Base-by-base conservation (phyloP, 108 stramenopile genomes). In the Skeletonema costatum region DNA sequence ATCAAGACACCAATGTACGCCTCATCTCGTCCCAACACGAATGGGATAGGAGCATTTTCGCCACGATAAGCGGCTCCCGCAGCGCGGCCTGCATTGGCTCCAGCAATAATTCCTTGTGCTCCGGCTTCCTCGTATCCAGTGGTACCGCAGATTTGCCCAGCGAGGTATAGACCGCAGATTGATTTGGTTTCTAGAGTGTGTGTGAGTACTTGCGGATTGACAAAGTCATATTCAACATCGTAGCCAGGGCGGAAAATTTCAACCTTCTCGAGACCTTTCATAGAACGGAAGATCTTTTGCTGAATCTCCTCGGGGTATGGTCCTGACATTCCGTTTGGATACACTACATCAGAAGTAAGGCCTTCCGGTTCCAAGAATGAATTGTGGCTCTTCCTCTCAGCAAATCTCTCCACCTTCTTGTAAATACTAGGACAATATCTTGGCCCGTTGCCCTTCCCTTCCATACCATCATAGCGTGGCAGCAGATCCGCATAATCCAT, bases 51-150 rank as follows among this genome's bases (percentile, higher is more conserved):
- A 10, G 82, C 70, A 17, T 76, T 64, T 21, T 89, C 82, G 0
- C 89, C 91, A 10, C 68, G 65, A 33, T 74, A 72, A 1, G 85
- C 81, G 5, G 89, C 92, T 5, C 75, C 74, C 3, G 93, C 93
- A 5, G 72, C 71, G 31, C 89, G 80, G 56, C 95, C 97, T 10
- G 97, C 97, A 82, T 97, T 96, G 39, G 93, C 92, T 21, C 98
- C 98, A 7, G 98, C 98, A 16, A 98, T 87, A 50, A 99, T 86
- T 16, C 97, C 97, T 78, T 98, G 98, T 6, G 98, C 99, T 1
- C 90, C 99, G 8, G 99, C 99, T 78, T 99, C 99, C 85, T 99
- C 99, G 77, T 99, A 99, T 17, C 99, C 99, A 10, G 99, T 99
- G 10, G 99, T 99, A 10, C 99, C 98, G 78, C 97, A 98, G 71